phyloP scores from a whole-genome alignment of 805 yeast genomes.

The Maudiozyma bulderi region DNA sequence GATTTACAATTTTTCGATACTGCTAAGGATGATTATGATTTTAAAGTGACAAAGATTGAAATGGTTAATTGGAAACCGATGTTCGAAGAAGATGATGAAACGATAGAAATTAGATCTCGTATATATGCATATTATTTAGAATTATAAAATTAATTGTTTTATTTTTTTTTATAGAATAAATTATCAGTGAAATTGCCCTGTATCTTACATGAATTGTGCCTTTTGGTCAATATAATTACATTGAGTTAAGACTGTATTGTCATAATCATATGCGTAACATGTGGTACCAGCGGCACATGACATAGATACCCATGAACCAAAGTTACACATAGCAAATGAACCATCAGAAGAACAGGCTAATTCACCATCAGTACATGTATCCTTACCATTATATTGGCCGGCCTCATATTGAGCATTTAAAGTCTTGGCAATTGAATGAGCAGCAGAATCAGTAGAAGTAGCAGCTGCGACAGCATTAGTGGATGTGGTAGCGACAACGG shows the following conservation, averaged over 20 bases:
- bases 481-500: conserved; percentile 5
- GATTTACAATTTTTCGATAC: conserved; percentile 74
- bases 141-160: conserved; percentile 8
- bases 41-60: conserved; percentile 60
- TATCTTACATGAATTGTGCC: conserved; percentile 21
- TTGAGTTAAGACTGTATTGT: conserved; percentile 36
- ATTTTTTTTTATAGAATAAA: too few species aligned
- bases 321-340: conserved; percentile 43
- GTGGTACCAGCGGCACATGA: conserved; percentile 56
- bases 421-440: conserved; percentile 35
- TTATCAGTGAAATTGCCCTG: not conserved
- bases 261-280: conserved; percentile 43
- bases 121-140: conserved; percentile 49
- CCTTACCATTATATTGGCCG: conserved; percentile 37
- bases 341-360: conserved; percentile 45
- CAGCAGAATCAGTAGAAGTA: conserved; percentile 25
- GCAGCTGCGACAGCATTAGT: conserved; percentile 4
- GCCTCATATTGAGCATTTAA: conserved; percentile 35
- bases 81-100: conserved; percentile 90
- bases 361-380: conserved; percentile 40
- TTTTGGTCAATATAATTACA: conserved; percentile 37
- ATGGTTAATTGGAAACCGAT: conserved; percentile 85
- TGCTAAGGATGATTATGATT: conserved; percentile 55
- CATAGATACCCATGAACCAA: conserved; percentile 45
- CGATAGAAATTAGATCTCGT: conserved; percentile 62